phyloP scores from a whole-genome alignment of 179 eudicot species.

The Beta macrorhiza region DNA sequence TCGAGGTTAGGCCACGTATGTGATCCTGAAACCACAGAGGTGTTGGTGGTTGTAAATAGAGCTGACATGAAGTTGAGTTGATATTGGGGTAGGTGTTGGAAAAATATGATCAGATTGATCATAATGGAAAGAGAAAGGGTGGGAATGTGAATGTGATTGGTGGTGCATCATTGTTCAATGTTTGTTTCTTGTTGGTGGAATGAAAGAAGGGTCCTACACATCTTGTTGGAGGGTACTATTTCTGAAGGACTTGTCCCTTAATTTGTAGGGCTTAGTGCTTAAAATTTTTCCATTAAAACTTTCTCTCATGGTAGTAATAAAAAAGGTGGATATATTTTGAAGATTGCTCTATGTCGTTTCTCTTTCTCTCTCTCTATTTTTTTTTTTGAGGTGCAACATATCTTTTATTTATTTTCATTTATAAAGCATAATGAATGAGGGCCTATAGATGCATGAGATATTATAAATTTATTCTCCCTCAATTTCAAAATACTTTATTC shows the following conservation, averaged over 20 bases:
- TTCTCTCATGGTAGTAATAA: conserved; percentile 1
- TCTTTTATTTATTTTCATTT: too few species aligned
- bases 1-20: conserved; percentile 34
- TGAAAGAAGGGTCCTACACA: conserved; percentile 20
- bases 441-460: too few species aligned
- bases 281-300: conserved; percentile 8
- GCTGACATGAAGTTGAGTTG: conserved; percentile 26
- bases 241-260: conserved; percentile 17
- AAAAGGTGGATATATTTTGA: background rate
- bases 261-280: conserved; percentile 6
- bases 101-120: conserved; percentile 13
- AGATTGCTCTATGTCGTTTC: background rate
- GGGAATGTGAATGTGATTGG: conserved; percentile 24
- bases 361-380: too few species aligned
- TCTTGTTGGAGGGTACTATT: background rate
- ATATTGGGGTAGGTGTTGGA: conserved; percentile 24
- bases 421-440: too few species aligned
- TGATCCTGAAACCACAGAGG: conserved; percentile 22
- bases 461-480: too few species aligned
- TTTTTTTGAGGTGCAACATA: background rate
- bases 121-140: background rate
- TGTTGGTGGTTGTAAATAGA: conserved; percentile 38
- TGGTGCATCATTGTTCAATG: conserved; percentile 9
- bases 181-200: conserved; percentile 15
- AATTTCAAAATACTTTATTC: too few species aligned